Base-by-base conservation (phyloP, 106 monocot genomes). In the Dendrobium catenatum region DNA sequence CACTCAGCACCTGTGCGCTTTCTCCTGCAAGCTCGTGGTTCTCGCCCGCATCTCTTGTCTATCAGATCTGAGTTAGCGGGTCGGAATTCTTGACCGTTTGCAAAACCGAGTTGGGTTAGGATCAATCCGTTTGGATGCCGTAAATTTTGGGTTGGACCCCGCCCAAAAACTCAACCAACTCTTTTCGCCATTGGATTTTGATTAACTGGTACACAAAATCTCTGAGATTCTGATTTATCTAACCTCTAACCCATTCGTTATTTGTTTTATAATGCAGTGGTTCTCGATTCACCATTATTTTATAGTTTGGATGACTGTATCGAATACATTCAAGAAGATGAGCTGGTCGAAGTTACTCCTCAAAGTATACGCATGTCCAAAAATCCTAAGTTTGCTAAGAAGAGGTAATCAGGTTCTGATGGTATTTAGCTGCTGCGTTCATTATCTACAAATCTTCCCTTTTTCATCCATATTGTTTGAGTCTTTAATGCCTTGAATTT, bases 271-370 rank as follows among this genome's bases (percentile, higher is more conserved):
- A 47, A 15, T 94, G 92, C 94, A 98, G 99, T 99, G 79, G 91
- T 99, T 80, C 95, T 99, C 33, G 95, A 99, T 76, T 85, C 90
- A 42, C 81, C 99, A 5, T 75, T 95, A 78, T 85, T 61, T 42
- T 93, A 92, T 73, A 99, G 99, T 84, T 84, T 99, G 87, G 99
- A 99, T 73, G 95, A 95, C 75, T 95, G 99, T 79, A 99, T 99
- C 79, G 99, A 99, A 70, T 99, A 93, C 82, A 99, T 99, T 85
- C 90, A 95, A 90, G 99, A 95, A 81, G 99, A 99, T 81, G 99
- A 99, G 76, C 83, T 95, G n/a, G 91, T 99, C 6, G 99, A 99
- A 79, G 89, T 95, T 27, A 91, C 95, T 27, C 98, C 98, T 68
- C 42, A 15, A 76, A 99, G 93, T 49, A 86, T 99, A 67, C 88